Evolutionary conservation across 1,284 basidiomycete genomes (phyloP).

Genomic region (Singerocomus rubriflavus): DNA sequence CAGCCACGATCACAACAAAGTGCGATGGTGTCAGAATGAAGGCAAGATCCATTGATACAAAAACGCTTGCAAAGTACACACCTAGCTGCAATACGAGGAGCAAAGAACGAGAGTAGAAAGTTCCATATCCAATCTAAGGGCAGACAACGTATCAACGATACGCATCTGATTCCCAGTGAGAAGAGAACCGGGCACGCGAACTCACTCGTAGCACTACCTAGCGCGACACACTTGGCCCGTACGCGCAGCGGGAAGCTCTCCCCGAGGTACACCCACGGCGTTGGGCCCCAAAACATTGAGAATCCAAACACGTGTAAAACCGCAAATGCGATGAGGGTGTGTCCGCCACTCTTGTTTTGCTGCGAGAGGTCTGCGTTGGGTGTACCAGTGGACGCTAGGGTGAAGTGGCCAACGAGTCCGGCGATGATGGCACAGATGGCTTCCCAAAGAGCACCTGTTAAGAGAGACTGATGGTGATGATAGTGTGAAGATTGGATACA

Average conservation of each 20-base stretch:
- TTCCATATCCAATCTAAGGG: constrained; percentile 52
- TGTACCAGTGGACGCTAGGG: constrained; percentile 44
- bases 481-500: background rate
- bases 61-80: background rate
- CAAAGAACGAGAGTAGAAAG: constrained; percentile 57
- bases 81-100: constrained; percentile 47
- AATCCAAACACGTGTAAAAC: constrained; percentile 57
- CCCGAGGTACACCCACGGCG: constrained; percentile 58
- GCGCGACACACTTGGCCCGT: constrained; percentile 56
- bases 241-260: constrained; percentile 63
- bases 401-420: constrained; percentile 70
- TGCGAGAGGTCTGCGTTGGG: constrained; percentile 38
- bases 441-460: constrained; percentile 64
- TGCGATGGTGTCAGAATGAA: background rate
- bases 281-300: constrained; percentile 54
- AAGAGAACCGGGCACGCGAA: background rate
- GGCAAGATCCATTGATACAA: background rate
- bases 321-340: constrained; percentile 56
- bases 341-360: constrained; percentile 45
- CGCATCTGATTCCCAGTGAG: background rate
- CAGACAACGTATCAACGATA: background rate
- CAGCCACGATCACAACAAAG: background rate
- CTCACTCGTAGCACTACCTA: constrained; percentile 53
- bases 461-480: constrained; percentile 46
- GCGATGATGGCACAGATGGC: constrained; percentile 63